Percentiles rank a stretch among this genome's conserved stretches.
phyloP scores from a whole-genome alignment of 306 rosid species.

The Sindora glabra region DNA sequence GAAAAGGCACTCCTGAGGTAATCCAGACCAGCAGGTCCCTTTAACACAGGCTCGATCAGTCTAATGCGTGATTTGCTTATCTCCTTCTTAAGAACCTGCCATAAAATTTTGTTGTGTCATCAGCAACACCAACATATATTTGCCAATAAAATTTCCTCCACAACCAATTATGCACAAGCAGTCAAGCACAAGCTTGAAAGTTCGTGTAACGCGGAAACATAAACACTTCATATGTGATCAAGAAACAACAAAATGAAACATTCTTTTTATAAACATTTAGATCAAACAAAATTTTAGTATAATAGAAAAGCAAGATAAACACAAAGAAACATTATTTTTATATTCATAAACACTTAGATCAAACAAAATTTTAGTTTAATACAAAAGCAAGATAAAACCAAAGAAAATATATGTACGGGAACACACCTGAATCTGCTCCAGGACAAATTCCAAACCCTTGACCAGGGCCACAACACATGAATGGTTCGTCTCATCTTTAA shows the following conservation, averaged over 20 bases:
- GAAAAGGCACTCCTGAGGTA: constrained; percentile 79
- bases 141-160: not conserved
- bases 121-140: not conserved
- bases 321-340: too few species aligned
- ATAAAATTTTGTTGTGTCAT: not conserved
- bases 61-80: constrained; percentile 81
- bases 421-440: constrained; percentile 84
- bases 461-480: constrained; percentile 67
- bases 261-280: not conserved
- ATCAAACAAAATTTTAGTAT: not conserved
- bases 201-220: too few species aligned
- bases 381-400: too few species aligned
- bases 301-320: not conserved
- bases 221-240: not conserved
- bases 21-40: constrained; percentile 85
- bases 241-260: not conserved
- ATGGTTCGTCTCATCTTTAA: constrained; percentile 37
- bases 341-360: too few species aligned
- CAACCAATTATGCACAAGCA: not conserved
- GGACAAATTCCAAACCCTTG: constrained; percentile 78
- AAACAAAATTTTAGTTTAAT: too few species aligned
- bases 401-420: constrained; percentile 13
- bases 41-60: constrained; percentile 67
- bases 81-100: constrained; percentile 76
- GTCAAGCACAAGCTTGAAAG: not conserved